Evolutionary conservation across 1,284 basidiomycete genomes (phyloP), one percentile per base, ranked within the genome.

Genomic region (Apiotrichum akiyoshidainum): DNA sequence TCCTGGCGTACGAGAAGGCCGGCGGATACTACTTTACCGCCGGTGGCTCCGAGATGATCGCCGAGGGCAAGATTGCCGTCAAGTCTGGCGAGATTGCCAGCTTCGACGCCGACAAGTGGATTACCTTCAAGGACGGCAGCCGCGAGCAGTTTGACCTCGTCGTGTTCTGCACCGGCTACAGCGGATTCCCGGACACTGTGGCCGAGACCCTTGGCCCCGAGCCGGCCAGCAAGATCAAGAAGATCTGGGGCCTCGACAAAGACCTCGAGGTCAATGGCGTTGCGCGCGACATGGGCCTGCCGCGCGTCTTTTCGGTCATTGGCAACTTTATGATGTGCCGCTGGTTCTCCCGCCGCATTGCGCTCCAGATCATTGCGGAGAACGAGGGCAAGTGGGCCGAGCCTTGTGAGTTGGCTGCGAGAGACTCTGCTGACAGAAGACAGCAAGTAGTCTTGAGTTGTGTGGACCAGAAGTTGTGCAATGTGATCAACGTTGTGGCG

Each of bases 51-150:
- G 81, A 85, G 69, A 71, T 83, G 56, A 84, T 90, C 63, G 81
- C 84, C 31, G 85, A 87, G 58, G 84, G 85, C 26, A 85, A 86
- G 68, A 88, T 90, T 76, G 88, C 87, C 71, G 76, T 90, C 48
- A 87, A 88, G 75, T 85, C 82, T 66, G 86, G 86, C 50, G 77
- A 81, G 56, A 82, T 87, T 61, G 79, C 82, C 17, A 63, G 63
- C 4, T 73, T 73, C 48, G 66, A 65, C 33, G 41, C 82, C 0
- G 80, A 83, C 62, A 81, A 73, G 13, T 83, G 83, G 0, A 69
- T 89, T 13, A 79, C 80, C 47, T 90, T 90, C 67, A 82, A 83
- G 57, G 82, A 90, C 63, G 87, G 87, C 5, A 82, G 37, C 40
- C 82, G 83, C 60, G 70, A 89, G 35, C 75, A 83, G 9, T 86